Evolutionary conservation across 2,329 filamentous ascomycete species (phyloP).

Genomic region (Diaporthe ilicicola): DNA sequence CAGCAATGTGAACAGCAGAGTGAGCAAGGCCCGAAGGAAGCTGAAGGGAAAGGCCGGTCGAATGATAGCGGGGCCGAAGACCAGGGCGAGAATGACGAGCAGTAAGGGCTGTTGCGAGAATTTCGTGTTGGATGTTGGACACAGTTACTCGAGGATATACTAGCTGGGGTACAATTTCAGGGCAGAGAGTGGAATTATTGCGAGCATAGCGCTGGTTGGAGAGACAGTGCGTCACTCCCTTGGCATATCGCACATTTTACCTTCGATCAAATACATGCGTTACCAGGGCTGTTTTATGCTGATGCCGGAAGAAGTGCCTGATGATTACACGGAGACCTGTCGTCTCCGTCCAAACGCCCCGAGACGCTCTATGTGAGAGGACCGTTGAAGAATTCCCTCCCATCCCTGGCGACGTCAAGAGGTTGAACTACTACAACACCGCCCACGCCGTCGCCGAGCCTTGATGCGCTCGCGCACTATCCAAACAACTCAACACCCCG

Average conservation of each 20-base stretch:
- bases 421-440: constrained; percentile 12
- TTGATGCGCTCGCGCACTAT: background rate
- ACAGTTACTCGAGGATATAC: background rate
- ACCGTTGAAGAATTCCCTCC: constrained; percentile 25
- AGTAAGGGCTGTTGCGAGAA: background rate
- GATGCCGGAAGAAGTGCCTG: background rate
- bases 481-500: background rate
- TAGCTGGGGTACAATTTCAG: background rate
- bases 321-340: constrained; percentile 1
- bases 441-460: background rate
- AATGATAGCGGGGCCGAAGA: background rate
- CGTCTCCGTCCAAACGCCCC: background rate
- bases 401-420: background rate
- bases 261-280: background rate
- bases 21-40: background rate
- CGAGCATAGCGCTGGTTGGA: constrained; percentile 23
- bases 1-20: background rate
- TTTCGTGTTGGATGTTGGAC: background rate
- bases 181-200: background rate
- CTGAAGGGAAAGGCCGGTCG: background rate
- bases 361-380: constrained; percentile 2
- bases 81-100: background rate
- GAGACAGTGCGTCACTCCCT: constrained; percentile 6
- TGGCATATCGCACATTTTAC: constrained; percentile 11
- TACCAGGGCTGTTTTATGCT: constrained; percentile 9